Percentiles rank a stretch among this genome's conserved stretches.
These are phyloP conservation scores for Antitrichia curtipendula DNA, from an alignment of 225 moss, liverwort and hornwort genomes.

Conservation along the genomic window DNA sequence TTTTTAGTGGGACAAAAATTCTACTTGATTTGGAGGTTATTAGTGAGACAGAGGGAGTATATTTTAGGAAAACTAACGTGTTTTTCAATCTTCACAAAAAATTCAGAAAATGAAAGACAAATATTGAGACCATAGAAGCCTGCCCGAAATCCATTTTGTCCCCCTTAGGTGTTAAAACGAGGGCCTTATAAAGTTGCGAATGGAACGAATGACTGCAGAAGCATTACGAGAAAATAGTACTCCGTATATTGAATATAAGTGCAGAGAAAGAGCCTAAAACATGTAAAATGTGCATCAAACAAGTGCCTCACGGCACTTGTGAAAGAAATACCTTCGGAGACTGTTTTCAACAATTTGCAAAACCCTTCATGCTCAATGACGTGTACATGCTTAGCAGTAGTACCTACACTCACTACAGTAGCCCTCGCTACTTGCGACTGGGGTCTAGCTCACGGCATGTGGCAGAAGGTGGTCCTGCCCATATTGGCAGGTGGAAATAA, in stretches of 20 bases:
- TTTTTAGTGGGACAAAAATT: too few species aligned
- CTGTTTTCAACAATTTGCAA: neutral
- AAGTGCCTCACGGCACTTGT: neutral
- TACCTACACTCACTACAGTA: neutral
- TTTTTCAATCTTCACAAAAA: too few species aligned
- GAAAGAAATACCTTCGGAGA: neutral
- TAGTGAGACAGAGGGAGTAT: too few species aligned
- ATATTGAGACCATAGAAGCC: too few species aligned
- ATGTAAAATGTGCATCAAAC: neutral
- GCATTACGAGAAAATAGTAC: neutral
- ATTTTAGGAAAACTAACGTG: too few species aligned
- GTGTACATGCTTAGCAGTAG: neutral
- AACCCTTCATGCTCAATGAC: neutral
- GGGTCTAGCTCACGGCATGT: neutral
- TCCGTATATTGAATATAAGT: too few species aligned
- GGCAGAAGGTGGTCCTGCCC: conserved; percentile 8
- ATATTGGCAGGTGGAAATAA: conserved; percentile 9
- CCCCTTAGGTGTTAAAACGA: too few species aligned
- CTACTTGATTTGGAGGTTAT: too few species aligned
- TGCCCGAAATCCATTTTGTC: too few species aligned
- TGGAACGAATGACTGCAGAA: neutral
- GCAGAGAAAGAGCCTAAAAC: neutral
- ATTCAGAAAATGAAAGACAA: too few species aligned
- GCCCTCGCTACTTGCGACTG: neutral
- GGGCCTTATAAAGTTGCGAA: neutral